These are phyloP conservation scores for Ganoderma meredithae DNA, from an alignment of 1,284 basidiomycete genomes.

Conservation along the genomic window DNA sequence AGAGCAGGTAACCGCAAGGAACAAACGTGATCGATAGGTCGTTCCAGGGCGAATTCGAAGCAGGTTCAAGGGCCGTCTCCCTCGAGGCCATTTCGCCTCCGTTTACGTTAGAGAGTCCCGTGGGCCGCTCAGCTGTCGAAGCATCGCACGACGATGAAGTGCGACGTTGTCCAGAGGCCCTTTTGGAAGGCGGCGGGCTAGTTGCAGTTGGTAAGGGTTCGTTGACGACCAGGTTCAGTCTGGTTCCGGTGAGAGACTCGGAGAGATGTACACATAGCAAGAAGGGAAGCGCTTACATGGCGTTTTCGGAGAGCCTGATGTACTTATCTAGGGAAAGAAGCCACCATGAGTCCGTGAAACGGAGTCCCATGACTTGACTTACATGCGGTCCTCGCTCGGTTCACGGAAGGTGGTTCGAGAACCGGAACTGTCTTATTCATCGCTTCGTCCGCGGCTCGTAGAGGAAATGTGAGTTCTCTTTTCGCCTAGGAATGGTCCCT, in stretches of 20 bases:
- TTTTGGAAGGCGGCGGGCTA: neutral
- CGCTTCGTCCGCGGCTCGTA: neutral
- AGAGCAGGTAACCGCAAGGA: neutral
- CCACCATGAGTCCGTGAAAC: neutral
- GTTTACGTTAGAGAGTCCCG: neutral
- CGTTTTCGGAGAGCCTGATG: neutral
- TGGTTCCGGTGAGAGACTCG: neutral
- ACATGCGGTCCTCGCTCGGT: neutral
- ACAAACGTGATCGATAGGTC: constrained; percentile 6
- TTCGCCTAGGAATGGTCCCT: neutral
- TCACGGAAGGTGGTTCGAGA: neutral
- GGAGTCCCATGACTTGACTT: neutral
- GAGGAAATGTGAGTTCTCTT: neutral
- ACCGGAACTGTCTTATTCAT: neutral
- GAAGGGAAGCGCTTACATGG: neutral
- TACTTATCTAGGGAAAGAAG: neutral
- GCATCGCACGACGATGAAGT: neutral
- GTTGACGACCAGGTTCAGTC: neutral
- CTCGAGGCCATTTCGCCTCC: neutral
- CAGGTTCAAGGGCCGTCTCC: neutral
- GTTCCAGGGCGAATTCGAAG: neutral
- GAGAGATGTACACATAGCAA: neutral
- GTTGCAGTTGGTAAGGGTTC: neutral
- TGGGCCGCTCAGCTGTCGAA: neutral
- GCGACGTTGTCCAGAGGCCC: neutral